phyloP scores from a whole-genome alignment of 129 eudicot species.

The Tanacetum coccineum region DNA sequence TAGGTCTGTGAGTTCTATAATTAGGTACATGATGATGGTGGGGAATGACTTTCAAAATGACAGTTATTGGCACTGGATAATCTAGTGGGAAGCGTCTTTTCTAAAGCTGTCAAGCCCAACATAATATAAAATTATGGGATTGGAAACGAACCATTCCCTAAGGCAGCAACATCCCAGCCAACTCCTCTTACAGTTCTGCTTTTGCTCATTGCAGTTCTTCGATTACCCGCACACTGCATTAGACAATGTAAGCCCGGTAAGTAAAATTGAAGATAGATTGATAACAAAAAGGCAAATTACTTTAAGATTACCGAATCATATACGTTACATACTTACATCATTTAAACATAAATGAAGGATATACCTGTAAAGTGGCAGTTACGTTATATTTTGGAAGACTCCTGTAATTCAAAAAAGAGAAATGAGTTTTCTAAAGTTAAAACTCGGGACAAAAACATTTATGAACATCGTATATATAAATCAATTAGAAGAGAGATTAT shows the following conservation, averaged over 20 bases:
- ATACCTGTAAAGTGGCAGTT: constrained; percentile 87
- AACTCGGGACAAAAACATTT: background rate
- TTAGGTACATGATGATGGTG: background rate
- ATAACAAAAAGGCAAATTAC: constrained; percentile 4
- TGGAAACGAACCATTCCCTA: constrained; percentile 79
- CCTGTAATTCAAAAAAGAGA: constrained; percentile 45
- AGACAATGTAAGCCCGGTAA: constrained; percentile 15
- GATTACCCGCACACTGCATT: constrained; percentile 90
- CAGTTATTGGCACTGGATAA: background rate
- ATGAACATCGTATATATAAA: constrained; percentile 3
- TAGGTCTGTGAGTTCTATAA: background rate
- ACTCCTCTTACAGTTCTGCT: constrained; percentile 87
- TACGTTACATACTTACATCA: background rate
- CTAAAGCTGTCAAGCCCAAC: background rate
- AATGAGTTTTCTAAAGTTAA: background rate
- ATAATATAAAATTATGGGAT: constrained; percentile 1
- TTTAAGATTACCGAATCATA: background rate
- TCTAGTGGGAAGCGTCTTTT: too few relatives aligned
- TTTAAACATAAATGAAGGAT: background rate
- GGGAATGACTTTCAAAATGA: background rate
- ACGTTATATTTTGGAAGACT: constrained; percentile 82
- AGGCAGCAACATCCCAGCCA: constrained; percentile 93
- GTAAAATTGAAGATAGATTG: background rate
- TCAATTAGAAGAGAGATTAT: background rate
- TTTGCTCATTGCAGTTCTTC: constrained; percentile 99